phyloP scores from a whole-genome alignment of 1,284 basidiomycete genomes.

The Hemileia vastatrix region DNA sequence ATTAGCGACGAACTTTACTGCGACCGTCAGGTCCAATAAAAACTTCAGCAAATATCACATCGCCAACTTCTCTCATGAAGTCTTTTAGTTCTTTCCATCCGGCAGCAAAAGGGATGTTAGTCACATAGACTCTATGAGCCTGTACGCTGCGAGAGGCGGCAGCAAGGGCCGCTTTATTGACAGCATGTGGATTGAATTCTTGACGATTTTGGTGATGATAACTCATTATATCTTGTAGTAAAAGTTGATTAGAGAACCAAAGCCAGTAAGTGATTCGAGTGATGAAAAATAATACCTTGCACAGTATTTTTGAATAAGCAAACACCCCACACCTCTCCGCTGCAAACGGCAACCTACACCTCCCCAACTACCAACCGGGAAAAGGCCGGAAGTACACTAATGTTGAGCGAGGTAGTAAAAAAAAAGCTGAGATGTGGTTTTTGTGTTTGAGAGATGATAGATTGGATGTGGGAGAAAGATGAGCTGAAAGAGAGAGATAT shows the following conservation, averaged over 20 bases:
- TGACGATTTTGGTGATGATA: slow-evolving; percentile 16
- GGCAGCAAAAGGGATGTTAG: slow-evolving; percentile 19
- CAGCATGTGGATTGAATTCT: slow-evolving; percentile 4
- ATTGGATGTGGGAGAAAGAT: no score
- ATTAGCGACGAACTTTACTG: slow-evolving; percentile 6
- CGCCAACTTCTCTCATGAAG: slow-evolving; percentile 23
- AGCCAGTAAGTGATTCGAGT: no score
- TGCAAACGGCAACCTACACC: no score
- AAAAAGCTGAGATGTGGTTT: no score
- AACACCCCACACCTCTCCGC: no score
- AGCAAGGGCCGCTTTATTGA: slow-evolving; percentile 15
- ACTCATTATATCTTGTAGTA: background rate
- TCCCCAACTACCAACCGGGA: no score
- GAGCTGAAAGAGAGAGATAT: no score
- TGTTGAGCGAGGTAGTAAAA: no score
- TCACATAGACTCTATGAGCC: slow-evolving; percentile 22
- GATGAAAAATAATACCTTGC: no score
- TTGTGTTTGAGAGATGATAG: no score
- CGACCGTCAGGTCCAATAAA: slow-evolving; percentile 21
- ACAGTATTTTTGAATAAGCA: no score
- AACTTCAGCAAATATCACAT: slow-evolving; percentile 22
- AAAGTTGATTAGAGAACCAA: background rate
- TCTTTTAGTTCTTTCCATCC: slow-evolving; percentile 23
- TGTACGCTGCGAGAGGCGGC: slow-evolving; percentile 23
- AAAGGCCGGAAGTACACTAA: no score